phyloP scores from a whole-genome alignment of 352 stramenopile species.

The Phytophthora cryptogea region DNA sequence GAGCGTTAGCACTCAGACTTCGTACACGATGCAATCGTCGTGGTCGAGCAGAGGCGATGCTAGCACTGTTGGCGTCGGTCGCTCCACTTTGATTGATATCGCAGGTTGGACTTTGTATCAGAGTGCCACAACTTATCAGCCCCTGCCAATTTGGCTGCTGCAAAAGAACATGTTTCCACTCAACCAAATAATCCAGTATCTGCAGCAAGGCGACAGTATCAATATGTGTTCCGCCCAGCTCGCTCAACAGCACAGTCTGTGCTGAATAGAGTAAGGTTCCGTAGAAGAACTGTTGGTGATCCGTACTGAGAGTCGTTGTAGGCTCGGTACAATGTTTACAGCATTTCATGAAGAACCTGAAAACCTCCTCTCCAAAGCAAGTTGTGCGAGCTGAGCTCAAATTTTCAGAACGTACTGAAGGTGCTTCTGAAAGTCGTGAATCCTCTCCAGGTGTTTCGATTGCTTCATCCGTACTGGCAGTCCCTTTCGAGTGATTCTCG shows the following conservation, averaged over 20 bases:
- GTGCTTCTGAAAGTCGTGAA: background rate
- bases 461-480: background rate
- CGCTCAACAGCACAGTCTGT: constrained; percentile 60
- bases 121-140: constrained; percentile 51
- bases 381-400: background rate
- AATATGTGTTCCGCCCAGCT: constrained; percentile 54
- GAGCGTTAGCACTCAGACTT: constrained; percentile 43
- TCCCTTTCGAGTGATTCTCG: constrained; percentile 34
- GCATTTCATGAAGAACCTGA: constrained; percentile 55
- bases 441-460: background rate
- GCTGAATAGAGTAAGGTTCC: constrained; percentile 65
- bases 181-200: constrained; percentile 49
- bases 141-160: constrained; percentile 71
- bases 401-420: background rate
- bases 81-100: constrained; percentile 1
- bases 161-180: constrained; percentile 58
- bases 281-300: constrained; percentile 79
- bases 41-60: constrained; percentile 3
- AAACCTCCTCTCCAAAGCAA: constrained; percentile 62
- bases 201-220: constrained; percentile 17
- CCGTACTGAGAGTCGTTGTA: constrained; percentile 41
- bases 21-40: constrained; percentile 49
- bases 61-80: constrained; percentile 10
- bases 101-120: constrained; percentile 12
- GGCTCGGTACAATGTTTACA: constrained; percentile 47